Base-by-base conservation (phyloP, 2,329 filamentous ascomycete genomes). In the Trichoderma hamatum region DNA sequence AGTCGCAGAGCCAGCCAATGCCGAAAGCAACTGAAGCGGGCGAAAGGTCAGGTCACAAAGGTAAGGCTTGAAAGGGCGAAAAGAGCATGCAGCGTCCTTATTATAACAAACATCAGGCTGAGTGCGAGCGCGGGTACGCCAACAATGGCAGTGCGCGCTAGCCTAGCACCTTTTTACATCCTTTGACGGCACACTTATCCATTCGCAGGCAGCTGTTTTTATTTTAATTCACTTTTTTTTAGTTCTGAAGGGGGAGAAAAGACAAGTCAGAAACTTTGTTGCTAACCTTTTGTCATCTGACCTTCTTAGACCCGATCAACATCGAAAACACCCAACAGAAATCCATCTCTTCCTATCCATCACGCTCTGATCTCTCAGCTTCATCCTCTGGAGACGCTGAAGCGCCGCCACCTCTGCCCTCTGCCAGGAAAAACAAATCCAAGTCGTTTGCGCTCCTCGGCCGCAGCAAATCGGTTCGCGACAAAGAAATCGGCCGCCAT, bases 381-480 rank as follows among this genome's bases (percentile, higher is more conserved):
- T 81, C 81, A 49, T 85, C 85, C 7, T 78, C 80, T n/a, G 76
- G 77, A 67, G 85, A 88, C 56, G 76, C 80, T 76, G 85, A 88
- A 66, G 73, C 74, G 58, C 65, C 75, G 65, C 72, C 75, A 24
- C 73, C 71, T 75, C 80, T 71, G 21, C 74, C 78, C n/a, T 76
- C 77, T 5, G 74, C 77, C 24, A 85, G 83, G 76, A 86, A 82
- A 75, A 79, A 75, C 72, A 88, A 88, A 73, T 81, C 83, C 16
- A 89, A 88, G 70, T 80, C 84, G 10, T 89, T 89, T 76, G 81
- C 81, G 24, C 78, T 86, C 28, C 76, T 89, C 19, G 80, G 82
- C 70, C 85, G 87, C 52, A 82, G 82, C 69, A 83, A 80, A 72
- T 88, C 86, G 21, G 78, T 83, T 69, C 83, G 82, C 71, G 84